These are phyloP conservation scores for Clitocybe nebularis DNA, from an alignment of 1,284 basidiomycete species.

Conservation along the genomic window DNA sequence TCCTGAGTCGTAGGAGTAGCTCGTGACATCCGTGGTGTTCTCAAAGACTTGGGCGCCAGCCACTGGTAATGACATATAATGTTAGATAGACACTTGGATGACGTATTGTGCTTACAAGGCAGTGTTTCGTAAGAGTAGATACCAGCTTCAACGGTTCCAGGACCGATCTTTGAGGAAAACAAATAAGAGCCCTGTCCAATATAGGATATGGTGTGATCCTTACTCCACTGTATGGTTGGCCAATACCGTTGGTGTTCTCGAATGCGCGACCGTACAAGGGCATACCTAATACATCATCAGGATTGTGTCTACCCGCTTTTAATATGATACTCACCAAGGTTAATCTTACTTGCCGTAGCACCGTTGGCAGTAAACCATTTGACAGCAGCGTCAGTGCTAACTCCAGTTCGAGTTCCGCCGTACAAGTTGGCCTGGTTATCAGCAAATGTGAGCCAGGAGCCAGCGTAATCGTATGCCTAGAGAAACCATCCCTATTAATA, in stretches of 20 bases:
- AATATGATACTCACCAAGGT: constrained; percentile 53
- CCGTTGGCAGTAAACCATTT: constrained; percentile 64
- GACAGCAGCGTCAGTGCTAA: constrained; percentile 73
- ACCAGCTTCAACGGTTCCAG: constrained; percentile 67
- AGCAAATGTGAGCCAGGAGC: constrained; percentile 59
- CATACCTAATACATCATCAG: constrained; percentile 45
- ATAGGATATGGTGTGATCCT: constrained; percentile 16
- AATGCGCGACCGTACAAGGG: constrained; percentile 87
- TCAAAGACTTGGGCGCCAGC: constrained; percentile 64
- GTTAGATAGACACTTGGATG: not conserved
- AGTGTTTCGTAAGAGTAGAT: constrained; percentile 76
- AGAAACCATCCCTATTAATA: no score
- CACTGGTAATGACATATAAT: constrained; percentile 25
- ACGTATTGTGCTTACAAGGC: constrained; percentile 40
- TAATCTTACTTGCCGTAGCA: constrained; percentile 71
- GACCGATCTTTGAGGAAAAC: constrained; percentile 52
- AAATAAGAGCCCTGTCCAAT: not conserved
- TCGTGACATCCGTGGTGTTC: constrained; percentile 71
- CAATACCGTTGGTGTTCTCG: constrained; percentile 73
- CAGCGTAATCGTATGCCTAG: constrained; percentile 76
- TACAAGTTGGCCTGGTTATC: constrained; percentile 87
- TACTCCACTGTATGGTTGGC: constrained; percentile 69
- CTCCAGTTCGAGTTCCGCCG: constrained; percentile 53
- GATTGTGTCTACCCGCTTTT: not conserved
- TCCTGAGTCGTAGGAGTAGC: constrained; percentile 72